phyloP scores from a whole-genome alignment of 441 rosid species.

The Metrosideros polymorpha region DNA sequence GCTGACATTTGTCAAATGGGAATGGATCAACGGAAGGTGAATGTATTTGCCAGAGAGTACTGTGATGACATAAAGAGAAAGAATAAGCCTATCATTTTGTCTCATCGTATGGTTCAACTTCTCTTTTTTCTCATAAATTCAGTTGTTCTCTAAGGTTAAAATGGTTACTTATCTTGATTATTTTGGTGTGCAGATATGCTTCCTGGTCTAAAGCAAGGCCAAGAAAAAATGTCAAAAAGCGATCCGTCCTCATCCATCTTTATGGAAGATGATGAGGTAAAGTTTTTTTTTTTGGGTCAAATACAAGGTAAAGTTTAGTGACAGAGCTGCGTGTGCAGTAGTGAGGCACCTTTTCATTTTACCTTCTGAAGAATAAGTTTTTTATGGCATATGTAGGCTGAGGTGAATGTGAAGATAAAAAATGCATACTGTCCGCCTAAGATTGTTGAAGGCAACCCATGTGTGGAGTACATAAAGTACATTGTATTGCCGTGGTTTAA shows the following conservation, averaged over 20 bases:
- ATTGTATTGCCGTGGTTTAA: slow-evolving; percentile 68
- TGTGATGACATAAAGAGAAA: too few species aligned
- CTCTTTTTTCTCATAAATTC: too few species aligned
- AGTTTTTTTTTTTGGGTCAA: slow-evolving; percentile 89
- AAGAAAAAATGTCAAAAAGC: slow-evolving; percentile 89
- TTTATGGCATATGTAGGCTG: slow-evolving; percentile 5
- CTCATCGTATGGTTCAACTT: too few species aligned
- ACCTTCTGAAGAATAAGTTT: background rate
- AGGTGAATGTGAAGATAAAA: slow-evolving; percentile 83
- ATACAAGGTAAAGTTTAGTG: slow-evolving; percentile 47
- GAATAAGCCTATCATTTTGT: too few species aligned
- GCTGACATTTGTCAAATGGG: slow-evolving; percentile 97
- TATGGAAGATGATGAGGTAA: too few species aligned
- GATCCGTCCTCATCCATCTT: too few species aligned
- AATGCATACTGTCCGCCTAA: slow-evolving; percentile 81
- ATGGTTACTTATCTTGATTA: slow-evolving; percentile 5
- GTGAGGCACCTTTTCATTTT: background rate
- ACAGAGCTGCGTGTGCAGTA: background rate
- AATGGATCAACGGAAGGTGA: slow-evolving; percentile 88
- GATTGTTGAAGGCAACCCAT: slow-evolving; percentile 71
- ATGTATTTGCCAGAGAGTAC: slow-evolving; percentile 75
- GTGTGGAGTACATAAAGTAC: slow-evolving; percentile 71
- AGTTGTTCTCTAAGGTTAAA: background rate
- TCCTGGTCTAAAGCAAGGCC: slow-evolving; percentile 87
- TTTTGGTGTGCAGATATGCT: slow-evolving; percentile 57